A percentile compares a stretch with the other conserved stretches of the same genome.
phyloP scores from a whole-genome alignment of 257 asterid species.

The Ehretia macrophylla region DNA sequence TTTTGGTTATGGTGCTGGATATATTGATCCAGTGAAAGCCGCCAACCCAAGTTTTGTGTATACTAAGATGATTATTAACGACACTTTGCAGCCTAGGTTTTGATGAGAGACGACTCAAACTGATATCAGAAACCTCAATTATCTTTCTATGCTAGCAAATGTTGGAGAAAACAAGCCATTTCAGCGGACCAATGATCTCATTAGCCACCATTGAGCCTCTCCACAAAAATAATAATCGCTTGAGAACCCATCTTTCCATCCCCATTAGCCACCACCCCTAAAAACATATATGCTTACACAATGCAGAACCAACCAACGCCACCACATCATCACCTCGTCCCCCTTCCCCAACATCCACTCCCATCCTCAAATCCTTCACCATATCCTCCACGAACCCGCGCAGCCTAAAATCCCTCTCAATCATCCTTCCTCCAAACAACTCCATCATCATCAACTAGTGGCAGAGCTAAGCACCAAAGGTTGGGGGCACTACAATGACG shows the following conservation, averaged over 20 bases:
- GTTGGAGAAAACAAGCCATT: too few relatives aligned
- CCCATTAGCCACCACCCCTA: slow-evolving; percentile 81
- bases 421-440: slow-evolving; percentile 78
- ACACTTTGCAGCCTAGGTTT: too few relatives aligned
- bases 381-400: slow-evolving; percentile 81
- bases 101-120: too few relatives aligned
- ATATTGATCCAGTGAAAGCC: too few relatives aligned
- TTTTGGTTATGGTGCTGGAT: too few relatives aligned
- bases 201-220: slow-evolving; percentile 80
- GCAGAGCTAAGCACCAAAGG: too few relatives aligned
- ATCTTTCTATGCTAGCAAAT: too few relatives aligned
- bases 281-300: slow-evolving; percentile 70
- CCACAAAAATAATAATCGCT: slow-evolving; percentile 62
- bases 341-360: slow-evolving; percentile 47
- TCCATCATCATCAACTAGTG: slow-evolving; percentile 79
- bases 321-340: slow-evolving; percentile 36
- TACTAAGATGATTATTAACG: too few relatives aligned
- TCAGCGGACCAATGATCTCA: too few relatives aligned
- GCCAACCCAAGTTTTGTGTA: too few relatives aligned
- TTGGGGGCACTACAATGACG: too few relatives aligned
- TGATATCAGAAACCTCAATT: too few relatives aligned
- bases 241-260: slow-evolving; percentile 74
- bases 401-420: slow-evolving; percentile 61
- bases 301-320: slow-evolving; percentile 78
- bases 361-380: slow-evolving; percentile 95